Conservation (phyloP, 2,329 filamentous ascomycete genomes). For the Corniculantispora saksenae region DNA sequence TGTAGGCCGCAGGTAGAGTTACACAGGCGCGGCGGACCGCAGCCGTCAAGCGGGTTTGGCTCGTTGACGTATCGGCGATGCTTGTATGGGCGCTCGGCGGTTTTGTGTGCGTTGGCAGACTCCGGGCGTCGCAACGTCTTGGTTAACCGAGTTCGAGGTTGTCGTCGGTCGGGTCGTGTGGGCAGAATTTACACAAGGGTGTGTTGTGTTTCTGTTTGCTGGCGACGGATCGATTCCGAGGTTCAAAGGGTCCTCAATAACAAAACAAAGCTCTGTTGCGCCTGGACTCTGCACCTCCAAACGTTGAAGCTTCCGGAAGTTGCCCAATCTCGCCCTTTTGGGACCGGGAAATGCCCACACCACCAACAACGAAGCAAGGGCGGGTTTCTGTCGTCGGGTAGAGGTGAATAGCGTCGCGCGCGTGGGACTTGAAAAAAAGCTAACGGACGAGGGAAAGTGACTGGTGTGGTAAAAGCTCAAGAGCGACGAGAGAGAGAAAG, state of each 20-base stretch:
- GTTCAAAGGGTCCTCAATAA: neutral
- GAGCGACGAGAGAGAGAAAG: neutral
- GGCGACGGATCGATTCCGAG: neutral
- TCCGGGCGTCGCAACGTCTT: neutral
- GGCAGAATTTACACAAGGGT: neutral
- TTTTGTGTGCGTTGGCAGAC: neutral
- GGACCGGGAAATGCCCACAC: slow-evolving; percentile 6
- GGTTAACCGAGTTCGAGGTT: neutral
- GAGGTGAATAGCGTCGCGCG: neutral
- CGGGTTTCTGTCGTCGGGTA: slow-evolving; percentile 1
- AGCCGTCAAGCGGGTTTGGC: neutral
- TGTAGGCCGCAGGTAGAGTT: neutral
- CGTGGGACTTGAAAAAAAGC: neutral
- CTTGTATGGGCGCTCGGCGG: neutral
- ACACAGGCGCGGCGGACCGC: neutral
- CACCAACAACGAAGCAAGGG: slow-evolving; percentile 16
- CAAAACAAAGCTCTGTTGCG: neutral
- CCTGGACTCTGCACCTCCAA: neutral
- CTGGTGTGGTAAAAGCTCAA: neutral
- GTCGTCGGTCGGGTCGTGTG: neutral
- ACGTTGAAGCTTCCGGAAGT: neutral
- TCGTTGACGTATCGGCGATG: neutral
- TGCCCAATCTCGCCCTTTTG: neutral
- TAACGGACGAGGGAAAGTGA: slow-evolving; percentile 3
- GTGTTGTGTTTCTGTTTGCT: neutral